A percentile compares a stretch with the other conserved stretches of the same genome.
phyloP scores from a whole-genome alignment of 768 basidiomycete genomes.

The Boletus subparvulus region DNA sequence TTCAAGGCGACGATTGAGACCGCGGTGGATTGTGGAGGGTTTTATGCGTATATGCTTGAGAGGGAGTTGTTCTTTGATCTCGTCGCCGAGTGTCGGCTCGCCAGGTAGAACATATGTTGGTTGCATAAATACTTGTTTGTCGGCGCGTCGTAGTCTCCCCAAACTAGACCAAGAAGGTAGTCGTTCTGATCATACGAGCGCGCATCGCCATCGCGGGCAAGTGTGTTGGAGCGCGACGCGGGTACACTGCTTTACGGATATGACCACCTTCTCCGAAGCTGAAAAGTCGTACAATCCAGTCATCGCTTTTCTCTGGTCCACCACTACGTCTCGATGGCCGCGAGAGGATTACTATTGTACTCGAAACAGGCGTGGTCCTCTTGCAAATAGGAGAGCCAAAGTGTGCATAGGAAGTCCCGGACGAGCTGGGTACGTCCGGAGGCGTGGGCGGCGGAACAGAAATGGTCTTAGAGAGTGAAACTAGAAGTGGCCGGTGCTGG shows the following conservation, averaged over 20 bases:
- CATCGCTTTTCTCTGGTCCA: conserved; percentile 19
- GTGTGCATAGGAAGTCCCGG: conserved; percentile 67
- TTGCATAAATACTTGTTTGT: no score
- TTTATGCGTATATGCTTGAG: conserved; percentile 14
- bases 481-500: conserved; percentile 65
- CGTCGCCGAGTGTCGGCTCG: no score
- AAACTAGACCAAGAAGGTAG: no score
- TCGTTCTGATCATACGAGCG: no score
- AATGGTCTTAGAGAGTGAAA: conserved; percentile 70
- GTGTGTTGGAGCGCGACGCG: no score
- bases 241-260: no score
- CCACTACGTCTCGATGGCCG: conserved; percentile 79
- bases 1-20: conserved; percentile 14
- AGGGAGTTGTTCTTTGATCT: conserved; percentile 4
- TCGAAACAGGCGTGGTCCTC: conserved; percentile 79
- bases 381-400: conserved; percentile 83
- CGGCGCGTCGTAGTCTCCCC: no score
- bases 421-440: conserved; percentile 44
- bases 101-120: no score
- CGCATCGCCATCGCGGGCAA: no score
- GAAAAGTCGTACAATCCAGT: conserved; percentile 62
- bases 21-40: conserved; percentile 5
- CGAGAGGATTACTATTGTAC: conserved; percentile 39
- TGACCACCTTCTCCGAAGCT: conserved; percentile 57
- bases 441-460: conserved; percentile 80